Evolutionary conservation across 139 green algal genomes (phyloP), one percentile per base, ranked within the genome.

Genomic region (Mychonastes homosphaera): DNA sequence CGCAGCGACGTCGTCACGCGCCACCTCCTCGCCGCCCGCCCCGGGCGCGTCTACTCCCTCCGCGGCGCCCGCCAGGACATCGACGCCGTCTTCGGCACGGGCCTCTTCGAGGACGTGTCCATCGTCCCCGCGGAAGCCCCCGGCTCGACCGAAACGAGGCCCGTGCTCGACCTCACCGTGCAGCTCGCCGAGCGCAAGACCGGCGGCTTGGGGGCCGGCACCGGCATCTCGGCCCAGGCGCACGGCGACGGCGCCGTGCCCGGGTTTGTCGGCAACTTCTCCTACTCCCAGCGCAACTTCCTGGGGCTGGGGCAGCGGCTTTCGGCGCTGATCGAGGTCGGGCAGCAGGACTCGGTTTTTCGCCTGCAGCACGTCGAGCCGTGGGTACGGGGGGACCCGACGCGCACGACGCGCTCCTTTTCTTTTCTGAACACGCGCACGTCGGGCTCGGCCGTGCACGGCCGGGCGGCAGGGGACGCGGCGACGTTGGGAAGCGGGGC

Each of bases 81-180:
- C 13, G 87, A 94, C 30, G 75, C 71, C n/a, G 73, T 97, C 10
- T 95, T 92, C 64, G 69, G 67, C 52, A 95, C 88, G 56, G 90
- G 90, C 12, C 70, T 97, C 33, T 95, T 94, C 70, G 90, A 97
- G 44, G 90, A 97, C 63, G 87, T 96, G 38, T 89, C 83, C 59
- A 84, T 97, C 39, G 49, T 85, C 27, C 86, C 87, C 0, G 62
- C 83, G 35, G 79, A 89, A n/a, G 75, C 84, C n/a, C 77, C 88
- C 24, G 77, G 81, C 56, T 80, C 67, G 41, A 88, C 75, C 27
- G 63, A 78, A 44, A 32, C 57, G n/a, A 19, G 58, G 1, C 79
- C 79, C 16, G 81, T 82, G 63, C 74, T 97, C 15, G 89, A 95
- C 67, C 61, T 97, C 19, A 78, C 67, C 0, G 36, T 97, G 12